Percentiles rank a stretch among this genome's conserved stretches.
These are phyloP conservation scores for Rhynchosporium secalis DNA, from an alignment of 2,329 filamentous ascomycete genomes.

Conservation along the genomic window DNA sequence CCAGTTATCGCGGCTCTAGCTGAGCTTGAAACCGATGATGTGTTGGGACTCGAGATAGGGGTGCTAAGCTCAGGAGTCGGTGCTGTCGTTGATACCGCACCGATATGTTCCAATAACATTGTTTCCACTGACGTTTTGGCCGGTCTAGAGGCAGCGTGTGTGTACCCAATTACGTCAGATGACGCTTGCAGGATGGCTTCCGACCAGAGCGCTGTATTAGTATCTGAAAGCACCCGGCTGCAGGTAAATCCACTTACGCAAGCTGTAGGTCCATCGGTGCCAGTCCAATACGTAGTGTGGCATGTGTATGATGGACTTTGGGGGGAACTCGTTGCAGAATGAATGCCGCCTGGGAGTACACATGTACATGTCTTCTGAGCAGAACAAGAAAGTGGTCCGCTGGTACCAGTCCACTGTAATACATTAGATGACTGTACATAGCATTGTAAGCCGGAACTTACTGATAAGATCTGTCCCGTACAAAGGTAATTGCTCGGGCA, in stretches of 20 bases:
- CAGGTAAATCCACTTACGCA: slow-evolving; percentile 6
- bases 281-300: slow-evolving; percentile 12
- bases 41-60: neutral
- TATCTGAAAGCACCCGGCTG: neutral
- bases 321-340: slow-evolving; percentile 3
- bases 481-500: slow-evolving; percentile 2
- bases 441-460: neutral
- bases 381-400: slow-evolving; percentile 7
- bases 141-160: neutral
- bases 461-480: neutral
- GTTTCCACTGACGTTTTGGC: neutral
- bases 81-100: neutral
- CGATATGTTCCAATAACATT: neutral
- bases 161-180: neutral
- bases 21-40: no score
- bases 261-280: neutral
- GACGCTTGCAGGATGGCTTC: neutral
- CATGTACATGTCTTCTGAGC: slow-evolving; percentile 5
- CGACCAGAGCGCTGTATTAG: neutral
- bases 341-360: slow-evolving; percentile 11
- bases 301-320: neutral
- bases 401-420: slow-evolving; percentile 2
- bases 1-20: no score
- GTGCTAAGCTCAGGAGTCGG: neutral
- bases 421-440: neutral